These are phyloP conservation scores for Lentinula lateritia DNA, from an alignment of 768 basidiomycete species.

Conservation along the genomic window DNA sequence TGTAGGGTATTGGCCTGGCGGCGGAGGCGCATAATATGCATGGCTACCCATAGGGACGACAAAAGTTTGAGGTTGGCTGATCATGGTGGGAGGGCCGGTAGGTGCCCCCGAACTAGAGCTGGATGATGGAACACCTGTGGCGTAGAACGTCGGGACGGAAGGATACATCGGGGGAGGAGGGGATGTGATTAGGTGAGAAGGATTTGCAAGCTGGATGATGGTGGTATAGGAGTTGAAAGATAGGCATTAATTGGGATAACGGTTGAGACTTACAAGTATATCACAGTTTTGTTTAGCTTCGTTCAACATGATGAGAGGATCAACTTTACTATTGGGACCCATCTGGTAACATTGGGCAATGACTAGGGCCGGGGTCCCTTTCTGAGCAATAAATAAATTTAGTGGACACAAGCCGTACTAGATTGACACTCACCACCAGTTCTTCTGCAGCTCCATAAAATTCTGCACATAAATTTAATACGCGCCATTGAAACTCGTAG, in stretches of 20 bases:
- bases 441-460: constrained; percentile 86
- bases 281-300: constrained; percentile 80
- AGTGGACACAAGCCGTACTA: background rate
- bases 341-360: constrained; percentile 78
- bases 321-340: constrained; percentile 63
- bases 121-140: constrained; percentile 18
- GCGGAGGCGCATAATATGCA: constrained; percentile 36
- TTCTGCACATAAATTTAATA: constrained; percentile 76
- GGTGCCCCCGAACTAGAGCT: constrained; percentile 20
- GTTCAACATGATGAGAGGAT: constrained; percentile 65
- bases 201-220: constrained; percentile 60
- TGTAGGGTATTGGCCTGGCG: constrained; percentile 48
- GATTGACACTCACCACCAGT: constrained; percentile 55
- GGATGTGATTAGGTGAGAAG: constrained; percentile 58
- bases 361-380: constrained; percentile 62
- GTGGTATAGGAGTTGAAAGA: background rate
- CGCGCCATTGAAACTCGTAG: constrained; percentile 84
- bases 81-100: constrained; percentile 37
- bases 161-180: constrained; percentile 60
- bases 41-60: constrained; percentile 60
- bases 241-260: background rate
- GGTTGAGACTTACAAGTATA: constrained; percentile 47
- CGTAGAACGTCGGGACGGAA: constrained; percentile 38
- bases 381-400: constrained; percentile 24
- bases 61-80: constrained; percentile 69